phyloP scores from a whole-genome alignment of 1,139 yeast genomes.

The Yamadazyma atmosphaerica region DNA sequence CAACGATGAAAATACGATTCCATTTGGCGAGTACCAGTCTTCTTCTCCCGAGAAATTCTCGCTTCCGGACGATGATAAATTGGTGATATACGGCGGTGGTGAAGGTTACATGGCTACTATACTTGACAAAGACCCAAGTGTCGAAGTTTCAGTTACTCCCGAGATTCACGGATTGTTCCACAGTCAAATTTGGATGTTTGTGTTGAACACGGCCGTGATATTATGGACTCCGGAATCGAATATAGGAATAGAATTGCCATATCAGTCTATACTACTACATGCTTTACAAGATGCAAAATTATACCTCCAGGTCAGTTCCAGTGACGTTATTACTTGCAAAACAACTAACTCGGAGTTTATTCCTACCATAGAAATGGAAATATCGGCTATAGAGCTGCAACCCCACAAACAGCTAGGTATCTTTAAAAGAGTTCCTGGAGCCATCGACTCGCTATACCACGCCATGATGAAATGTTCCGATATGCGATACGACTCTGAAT shows the following conservation, averaged over 20 bases:
- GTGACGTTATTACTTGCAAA: constrained; percentile 13
- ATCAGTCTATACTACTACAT: constrained; percentile 38
- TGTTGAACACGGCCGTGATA: constrained; percentile 38
- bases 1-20: constrained; percentile 43
- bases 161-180: neutral
- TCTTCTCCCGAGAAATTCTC: constrained; percentile 44
- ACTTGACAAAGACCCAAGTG: constrained; percentile 19
- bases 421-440: constrained; percentile 8
- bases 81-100: constrained; percentile 45
- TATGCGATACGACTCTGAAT: constrained; percentile 31
- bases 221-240: constrained; percentile 33
- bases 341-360: constrained; percentile 2
- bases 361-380: constrained; percentile 9
- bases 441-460: constrained; percentile 26
- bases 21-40: constrained; percentile 31
- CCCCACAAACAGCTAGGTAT: neutral
- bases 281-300: constrained; percentile 32
- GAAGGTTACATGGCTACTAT: constrained; percentile 17
- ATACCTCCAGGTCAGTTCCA: constrained; percentile 35
- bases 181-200: constrained; percentile 23
- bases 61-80: constrained; percentile 40
- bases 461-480: constrained; percentile 43
- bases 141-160: too few species aligned
- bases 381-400: too few species aligned
- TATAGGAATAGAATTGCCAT: constrained; percentile 41